Evolutionary conservation across 2,329 filamentous ascomycete species (phyloP).

Genomic region (Colletotrichum incanum): DNA sequence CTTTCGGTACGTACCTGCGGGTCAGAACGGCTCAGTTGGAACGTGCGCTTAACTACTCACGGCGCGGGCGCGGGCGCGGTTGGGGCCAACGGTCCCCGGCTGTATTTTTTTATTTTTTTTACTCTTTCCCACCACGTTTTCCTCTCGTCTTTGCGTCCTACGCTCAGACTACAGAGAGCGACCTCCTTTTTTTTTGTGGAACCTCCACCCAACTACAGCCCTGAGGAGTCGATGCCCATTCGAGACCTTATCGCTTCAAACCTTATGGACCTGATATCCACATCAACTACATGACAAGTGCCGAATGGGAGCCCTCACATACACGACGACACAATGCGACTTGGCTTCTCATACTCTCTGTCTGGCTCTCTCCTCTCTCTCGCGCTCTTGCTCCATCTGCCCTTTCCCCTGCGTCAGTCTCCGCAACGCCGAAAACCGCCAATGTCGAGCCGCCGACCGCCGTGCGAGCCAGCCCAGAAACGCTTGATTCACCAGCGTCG

Average conservation of each 20-base stretch:
- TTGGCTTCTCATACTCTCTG: background rate
- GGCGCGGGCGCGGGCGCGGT: background rate
- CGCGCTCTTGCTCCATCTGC: background rate
- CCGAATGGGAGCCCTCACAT: conserved; percentile 37
- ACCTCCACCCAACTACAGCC: conserved; percentile 6
- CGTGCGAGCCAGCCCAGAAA: conserved; percentile 13
- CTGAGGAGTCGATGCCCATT: conserved; percentile 12
- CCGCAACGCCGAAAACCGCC: conserved; percentile 1
- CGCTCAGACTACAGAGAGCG: conserved; percentile 7
- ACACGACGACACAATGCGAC: background rate
- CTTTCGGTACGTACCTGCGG: conserved; percentile 24
- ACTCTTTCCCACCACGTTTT: conserved; percentile 28
- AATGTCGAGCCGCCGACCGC: conserved; percentile 28
- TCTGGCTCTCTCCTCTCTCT: background rate
- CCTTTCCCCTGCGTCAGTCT: conserved; percentile 28
- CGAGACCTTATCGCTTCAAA: conserved; percentile 1
- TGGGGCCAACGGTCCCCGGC: conserved; percentile 20
- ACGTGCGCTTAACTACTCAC: conserved; percentile 5
- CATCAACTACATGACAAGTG: conserved; percentile 5
- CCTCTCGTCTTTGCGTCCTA: background rate
- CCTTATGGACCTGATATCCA: conserved; percentile 9
- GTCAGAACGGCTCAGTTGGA: conserved; percentile 27
- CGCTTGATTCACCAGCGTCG: conserved; percentile 14
- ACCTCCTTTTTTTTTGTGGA: no score
- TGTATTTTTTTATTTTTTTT: background rate